Conservation (phyloP, 164 flowering plant genomes). For the Magnolia officinalis region DNA sequence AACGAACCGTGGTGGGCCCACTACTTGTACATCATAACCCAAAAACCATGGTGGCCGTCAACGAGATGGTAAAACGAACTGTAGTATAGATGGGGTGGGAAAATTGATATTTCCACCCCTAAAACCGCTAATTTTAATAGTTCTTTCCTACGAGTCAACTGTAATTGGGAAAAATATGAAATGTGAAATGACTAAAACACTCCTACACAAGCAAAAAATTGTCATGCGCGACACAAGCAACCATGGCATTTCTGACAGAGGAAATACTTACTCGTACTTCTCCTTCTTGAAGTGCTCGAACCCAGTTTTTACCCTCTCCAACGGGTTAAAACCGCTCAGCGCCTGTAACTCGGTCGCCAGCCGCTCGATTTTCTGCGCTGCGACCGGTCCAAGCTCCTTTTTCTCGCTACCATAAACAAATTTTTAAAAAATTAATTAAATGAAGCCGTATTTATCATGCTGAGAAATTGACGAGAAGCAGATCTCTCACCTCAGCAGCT, state of each 20-base stretch:
- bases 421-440: neutral
- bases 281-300: slow-evolving; percentile 69
- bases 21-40: too few species aligned
- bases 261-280: slow-evolving; percentile 61
- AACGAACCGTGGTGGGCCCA: too few species aligned
- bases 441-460: neutral
- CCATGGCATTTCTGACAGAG: neutral
- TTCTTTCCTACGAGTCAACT: too few species aligned
- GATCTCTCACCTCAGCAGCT: slow-evolving; percentile 41
- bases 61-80: neutral
- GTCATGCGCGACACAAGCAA: neutral
- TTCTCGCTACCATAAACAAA: slow-evolving; percentile 32
- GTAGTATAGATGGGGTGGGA: neutral
- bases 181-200: neutral
- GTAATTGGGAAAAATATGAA: too few species aligned
- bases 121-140: too few species aligned
- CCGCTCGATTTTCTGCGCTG: slow-evolving; percentile 61
- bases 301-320: slow-evolving; percentile 64
- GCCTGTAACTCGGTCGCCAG: slow-evolving; percentile 55
- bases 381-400: slow-evolving; percentile 46
- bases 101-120: neutral
- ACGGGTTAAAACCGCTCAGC: slow-evolving; percentile 30
- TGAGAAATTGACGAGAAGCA: neutral
- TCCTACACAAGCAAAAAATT: neutral
- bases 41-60: neutral